These are phyloP conservation scores for Forsythia suspensa DNA, from an alignment of 257 asterid species.

Conservation along the genomic window DNA sequence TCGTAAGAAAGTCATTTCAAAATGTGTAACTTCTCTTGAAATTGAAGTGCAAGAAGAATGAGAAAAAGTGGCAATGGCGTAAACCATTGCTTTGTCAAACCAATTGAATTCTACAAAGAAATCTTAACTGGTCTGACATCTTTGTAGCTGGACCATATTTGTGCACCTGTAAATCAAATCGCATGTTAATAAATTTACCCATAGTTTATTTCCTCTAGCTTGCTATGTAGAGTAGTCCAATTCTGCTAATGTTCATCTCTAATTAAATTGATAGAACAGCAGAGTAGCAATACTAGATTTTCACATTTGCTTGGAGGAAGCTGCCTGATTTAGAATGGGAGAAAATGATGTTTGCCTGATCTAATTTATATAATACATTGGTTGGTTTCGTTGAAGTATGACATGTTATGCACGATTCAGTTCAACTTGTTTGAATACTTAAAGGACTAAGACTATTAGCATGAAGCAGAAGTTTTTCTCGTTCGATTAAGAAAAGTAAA, in stretches of 20 bases:
- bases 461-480: not conserved
- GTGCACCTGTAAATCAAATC: not conserved
- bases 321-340: not conserved
- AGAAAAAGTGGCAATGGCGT: not conserved
- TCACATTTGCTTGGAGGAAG: not conserved
- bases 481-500: not conserved
- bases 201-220: not conserved
- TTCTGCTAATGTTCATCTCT: conserved; percentile 5
- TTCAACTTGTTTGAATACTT: not conserved
- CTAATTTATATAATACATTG: conserved; percentile 4
- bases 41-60: not conserved
- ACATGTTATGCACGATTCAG: not conserved
- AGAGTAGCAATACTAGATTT: not conserved
- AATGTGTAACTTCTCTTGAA: not conserved
- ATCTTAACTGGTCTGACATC: not conserved
- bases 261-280: not conserved
- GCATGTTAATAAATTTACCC: not conserved
- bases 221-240: conserved; percentile 1
- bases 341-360: conserved; percentile 1
- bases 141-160: not conserved
- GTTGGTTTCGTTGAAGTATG: not conserved
- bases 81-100: not conserved
- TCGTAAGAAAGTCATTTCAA: not conserved
- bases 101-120: not conserved
- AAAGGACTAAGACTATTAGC: not conserved